Base-by-base conservation (phyloP, 2,329 filamentous ascomycete species). In the Colletotrichum noveboracense region DNA sequence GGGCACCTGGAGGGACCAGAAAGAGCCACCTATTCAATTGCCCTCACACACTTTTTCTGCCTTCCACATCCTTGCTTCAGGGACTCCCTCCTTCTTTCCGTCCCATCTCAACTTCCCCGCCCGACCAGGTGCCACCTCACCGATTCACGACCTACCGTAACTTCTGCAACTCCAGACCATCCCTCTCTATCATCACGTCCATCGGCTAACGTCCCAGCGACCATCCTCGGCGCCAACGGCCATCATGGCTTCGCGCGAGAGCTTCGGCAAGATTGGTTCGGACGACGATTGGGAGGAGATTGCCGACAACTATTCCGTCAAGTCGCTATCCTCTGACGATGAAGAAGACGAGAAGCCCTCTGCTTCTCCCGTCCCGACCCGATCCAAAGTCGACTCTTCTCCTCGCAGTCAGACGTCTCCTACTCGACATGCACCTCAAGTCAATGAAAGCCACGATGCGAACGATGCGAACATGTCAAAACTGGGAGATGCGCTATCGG, bases 261-360 rank as follows among this genome's bases (percentile, higher is more conserved):
- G 32, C 30, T 55, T 21, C 14, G 21, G 52, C 14, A 68, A 36
- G 18, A 32, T 30, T 16, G 36, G 7, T 21, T 77, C 81, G n/a
- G 62, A 77, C 3, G 79, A 81, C 14, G 80, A 79, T 32, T 82
- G 81, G 81, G 77, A 82, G 67, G 78, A 81, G 18, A 70, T 82
- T 6, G 68, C 70, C 36, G 80, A 81, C 32, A 71, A 62, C 52
- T 79, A 78, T 55, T 82, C 81, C 14, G 70, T 82, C 64, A 70
- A 79, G 12, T 82, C 81, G 3, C 75, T 82, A 7, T 71, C 79
- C 5, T 81, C 80, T 5, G 79, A 80, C 14, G 78, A 78, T 7
- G 70, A 75, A 10, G n/a, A 26, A 48, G 16, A 60, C 24, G 24
- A 64, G 32, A 43, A 61, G 30, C 58, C 58, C 16, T 21, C 32